Percentiles rank a stretch among this genome's conserved stretches.
Evolutionary conservation across 163 green algal genomes (phyloP).

Genomic region (Smithsoniella earleae): DNA sequence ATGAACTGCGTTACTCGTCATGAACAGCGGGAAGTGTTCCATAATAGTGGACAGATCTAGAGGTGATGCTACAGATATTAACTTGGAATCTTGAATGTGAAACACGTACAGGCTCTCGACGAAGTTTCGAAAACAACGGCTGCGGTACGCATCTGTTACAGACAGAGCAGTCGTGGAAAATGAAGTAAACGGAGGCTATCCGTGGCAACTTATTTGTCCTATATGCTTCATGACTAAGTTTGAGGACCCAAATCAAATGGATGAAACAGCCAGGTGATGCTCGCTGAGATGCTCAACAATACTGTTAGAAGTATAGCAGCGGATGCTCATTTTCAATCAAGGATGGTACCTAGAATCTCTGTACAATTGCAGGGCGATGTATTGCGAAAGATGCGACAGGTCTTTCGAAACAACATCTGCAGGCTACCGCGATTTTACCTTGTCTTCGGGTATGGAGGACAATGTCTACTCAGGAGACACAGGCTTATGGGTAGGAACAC

Average conservation of each 20-base stretch:
- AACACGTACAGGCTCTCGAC: too few species aligned
- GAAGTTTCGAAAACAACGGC: too few species aligned
- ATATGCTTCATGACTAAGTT: not conserved
- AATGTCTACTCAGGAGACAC: conserved; percentile 53
- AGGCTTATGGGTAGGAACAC: conserved; percentile 48
- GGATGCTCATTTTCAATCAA: not conserved
- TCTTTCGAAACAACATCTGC: not conserved
- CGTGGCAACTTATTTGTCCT: not conserved
- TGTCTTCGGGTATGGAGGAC: conserved; percentile 46
- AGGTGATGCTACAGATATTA: too few species aligned
- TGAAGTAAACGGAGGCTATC: too few species aligned
- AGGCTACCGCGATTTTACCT: conserved; percentile 63
- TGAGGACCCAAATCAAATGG: too few species aligned
- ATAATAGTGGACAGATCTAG: too few species aligned
- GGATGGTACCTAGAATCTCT: not conserved
- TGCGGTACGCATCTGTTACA: too few species aligned
- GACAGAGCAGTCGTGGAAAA: too few species aligned
- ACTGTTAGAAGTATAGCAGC: not conserved
- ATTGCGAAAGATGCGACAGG: not conserved
- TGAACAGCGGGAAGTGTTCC: too few species aligned
- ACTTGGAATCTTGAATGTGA: too few species aligned
- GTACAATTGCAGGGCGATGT: not conserved
- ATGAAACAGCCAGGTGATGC: too few species aligned
- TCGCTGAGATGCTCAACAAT: not conserved
- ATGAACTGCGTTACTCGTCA: too few species aligned